A percentile compares a stretch with the other conserved stretches of the same genome.
These are phyloP conservation scores for Suhomyces wounanorum DNA, from an alignment of 1,139 yeast genomes.

Conservation along the genomic window DNA sequence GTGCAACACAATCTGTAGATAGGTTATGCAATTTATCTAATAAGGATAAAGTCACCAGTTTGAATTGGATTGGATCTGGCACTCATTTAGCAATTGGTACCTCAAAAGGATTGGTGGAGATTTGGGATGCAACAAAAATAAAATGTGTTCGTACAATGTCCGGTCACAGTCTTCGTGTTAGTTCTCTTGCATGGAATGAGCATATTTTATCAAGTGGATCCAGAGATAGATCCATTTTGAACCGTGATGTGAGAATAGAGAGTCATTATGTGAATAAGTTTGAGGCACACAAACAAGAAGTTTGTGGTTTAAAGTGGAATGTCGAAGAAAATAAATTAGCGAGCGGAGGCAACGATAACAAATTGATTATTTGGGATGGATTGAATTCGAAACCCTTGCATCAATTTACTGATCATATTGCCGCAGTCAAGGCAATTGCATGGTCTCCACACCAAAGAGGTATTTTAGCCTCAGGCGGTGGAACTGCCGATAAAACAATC, in stretches of 20 bases:
- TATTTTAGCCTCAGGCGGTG: conserved; percentile 92
- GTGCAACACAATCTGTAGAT: conserved; percentile 79
- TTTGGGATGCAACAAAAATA: conserved; percentile 90
- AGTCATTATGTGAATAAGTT: conserved; percentile 76
- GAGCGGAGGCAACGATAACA: conserved; percentile 93
- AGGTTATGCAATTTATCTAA: conserved; percentile 70
- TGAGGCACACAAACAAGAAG: conserved; percentile 86
- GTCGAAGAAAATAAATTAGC: conserved; percentile 84
- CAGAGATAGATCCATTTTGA: conserved; percentile 79
- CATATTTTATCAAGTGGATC: conserved; percentile 87
- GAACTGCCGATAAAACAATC: conserved; percentile 89
- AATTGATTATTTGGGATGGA: conserved; percentile 86
- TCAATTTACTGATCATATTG: conserved; percentile 79
- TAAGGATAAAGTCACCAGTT: conserved; percentile 72
- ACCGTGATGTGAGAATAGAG: conserved; percentile 88
- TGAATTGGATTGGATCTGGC: conserved; percentile 94
- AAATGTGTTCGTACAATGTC: conserved; percentile 88
- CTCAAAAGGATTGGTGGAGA: conserved; percentile 80
- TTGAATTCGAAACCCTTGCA: conserved; percentile 67
- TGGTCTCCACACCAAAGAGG: conserved; percentile 99
- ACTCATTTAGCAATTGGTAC: conserved; percentile 95
- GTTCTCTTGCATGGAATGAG: conserved; percentile 92
- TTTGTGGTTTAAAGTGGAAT: conserved; percentile 96
- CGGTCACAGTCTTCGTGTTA: conserved; percentile 84
- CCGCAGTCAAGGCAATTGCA: conserved; percentile 94